These are phyloP conservation scores for Corrigiola litoralis DNA, from an alignment of 179 eudicot species.

Conservation along the genomic window DNA sequence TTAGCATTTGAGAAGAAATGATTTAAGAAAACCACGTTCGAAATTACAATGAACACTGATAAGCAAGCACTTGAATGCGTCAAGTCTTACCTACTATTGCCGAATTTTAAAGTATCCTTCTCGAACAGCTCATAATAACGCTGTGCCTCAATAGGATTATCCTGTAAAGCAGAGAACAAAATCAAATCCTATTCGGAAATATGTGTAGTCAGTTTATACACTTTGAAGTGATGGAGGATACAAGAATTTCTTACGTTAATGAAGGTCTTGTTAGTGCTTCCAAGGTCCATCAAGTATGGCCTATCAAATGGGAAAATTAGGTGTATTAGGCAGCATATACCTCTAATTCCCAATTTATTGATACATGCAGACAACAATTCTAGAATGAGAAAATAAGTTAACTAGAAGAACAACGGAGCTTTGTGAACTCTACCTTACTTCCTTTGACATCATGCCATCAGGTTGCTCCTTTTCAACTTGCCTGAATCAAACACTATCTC, in stretches of 20 bases:
- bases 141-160: conserved; percentile 70
- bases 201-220: not conserved
- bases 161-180: conserved; percentile 45
- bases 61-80: too few relatives aligned
- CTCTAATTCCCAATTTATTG: not conserved
- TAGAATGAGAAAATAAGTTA: not conserved
- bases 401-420: not conserved
- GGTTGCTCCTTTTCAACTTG: conserved; percentile 88
- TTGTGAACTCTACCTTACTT: conserved; percentile 46
- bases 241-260: conserved; percentile 58
- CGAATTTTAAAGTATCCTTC: conserved; percentile 82
- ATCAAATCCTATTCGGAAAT: conserved; percentile 2
- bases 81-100: conserved; percentile 76
- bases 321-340: not conserved
- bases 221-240: not conserved
- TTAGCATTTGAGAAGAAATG: too few relatives aligned
- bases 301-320: conserved; percentile 26
- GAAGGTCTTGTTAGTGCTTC: conserved; percentile 96
- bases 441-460: conserved; percentile 69
- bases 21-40: too few relatives aligned
- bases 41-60: not conserved
- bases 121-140: conserved; percentile 89
- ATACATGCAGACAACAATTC: not conserved
- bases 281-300: conserved; percentile 97
- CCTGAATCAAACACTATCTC: conserved; percentile 36